These are phyloP conservation scores for Stereum hirsutum DNA, from an alignment of 1,284 basidiomycete species.

Conservation along the genomic window DNA sequence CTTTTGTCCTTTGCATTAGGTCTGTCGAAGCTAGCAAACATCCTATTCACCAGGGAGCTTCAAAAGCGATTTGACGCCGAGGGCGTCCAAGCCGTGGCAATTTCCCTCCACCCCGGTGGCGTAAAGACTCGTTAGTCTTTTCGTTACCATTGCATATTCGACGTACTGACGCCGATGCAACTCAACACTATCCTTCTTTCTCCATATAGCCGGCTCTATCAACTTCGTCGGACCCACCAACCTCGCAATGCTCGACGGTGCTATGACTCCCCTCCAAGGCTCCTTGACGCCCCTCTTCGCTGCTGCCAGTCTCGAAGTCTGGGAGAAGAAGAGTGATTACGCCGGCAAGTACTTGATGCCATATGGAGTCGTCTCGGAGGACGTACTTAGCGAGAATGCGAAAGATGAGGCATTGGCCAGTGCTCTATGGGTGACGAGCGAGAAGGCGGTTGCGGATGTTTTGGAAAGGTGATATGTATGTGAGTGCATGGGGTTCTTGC, in stretches of 20 bases:
- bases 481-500: too few relatives aligned
- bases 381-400: slow-evolving; percentile 11
- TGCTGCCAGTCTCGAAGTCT: slow-evolving; percentile 9
- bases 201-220: too few relatives aligned
- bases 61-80: slow-evolving; percentile 9
- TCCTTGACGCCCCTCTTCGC: slow-evolving; percentile 13
- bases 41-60: slow-evolving; percentile 11
- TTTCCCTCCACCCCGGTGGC: slow-evolving; percentile 11
- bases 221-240: slow-evolving; percentile 12
- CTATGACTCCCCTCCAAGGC: slow-evolving; percentile 9
- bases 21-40: slow-evolving; percentile 11
- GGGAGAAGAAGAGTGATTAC: slow-evolving; percentile 8
- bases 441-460: slow-evolving; percentile 2
- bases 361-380: slow-evolving; percentile 11
- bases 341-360: slow-evolving; percentile 15
- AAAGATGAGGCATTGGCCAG: slow-evolving; percentile 10
- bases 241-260: too few relatives aligned
- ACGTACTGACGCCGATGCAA: neutral
- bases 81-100: slow-evolving; percentile 6
- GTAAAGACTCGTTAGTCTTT: slow-evolving; percentile 14
- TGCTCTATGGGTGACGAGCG: slow-evolving; percentile 13
- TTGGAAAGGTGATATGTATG: too few relatives aligned
- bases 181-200: neutral
- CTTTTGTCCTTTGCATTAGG: too few relatives aligned
- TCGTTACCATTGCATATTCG: too few relatives aligned